A percentile compares a stretch with the other conserved stretches of the same genome.
Conservation (phyloP, 2,329 filamentous ascomycete genomes). For the Colletotrichum godetiae region DNA sequence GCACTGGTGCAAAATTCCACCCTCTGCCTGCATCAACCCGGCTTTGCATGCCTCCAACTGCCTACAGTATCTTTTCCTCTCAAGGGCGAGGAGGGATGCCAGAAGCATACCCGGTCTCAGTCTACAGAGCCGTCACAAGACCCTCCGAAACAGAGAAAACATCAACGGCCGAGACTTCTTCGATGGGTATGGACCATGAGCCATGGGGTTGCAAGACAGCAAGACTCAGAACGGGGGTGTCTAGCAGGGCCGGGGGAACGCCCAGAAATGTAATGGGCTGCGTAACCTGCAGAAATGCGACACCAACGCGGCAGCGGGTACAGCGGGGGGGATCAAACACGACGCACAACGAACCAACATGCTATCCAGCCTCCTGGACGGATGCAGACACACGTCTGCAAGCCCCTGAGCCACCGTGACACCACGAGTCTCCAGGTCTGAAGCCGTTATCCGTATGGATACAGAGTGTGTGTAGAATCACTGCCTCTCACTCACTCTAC, state of each 20-base stretch:
- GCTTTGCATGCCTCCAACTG: neutral
- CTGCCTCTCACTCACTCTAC: too few species aligned
- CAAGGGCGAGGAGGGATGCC: neutral
- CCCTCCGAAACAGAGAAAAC: neutral
- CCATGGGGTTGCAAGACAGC: constrained; percentile 4
- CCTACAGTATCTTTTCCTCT: neutral
- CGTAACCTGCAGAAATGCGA: constrained; percentile 2
- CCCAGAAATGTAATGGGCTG: constrained; percentile 14
- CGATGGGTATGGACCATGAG: neutral
- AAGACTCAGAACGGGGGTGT: neutral
- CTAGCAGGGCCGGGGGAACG: neutral
- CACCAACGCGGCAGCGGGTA: constrained; percentile 9
- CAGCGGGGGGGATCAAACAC: constrained; percentile 6
- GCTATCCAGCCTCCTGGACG: constrained; percentile 11
- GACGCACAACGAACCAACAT: neutral
- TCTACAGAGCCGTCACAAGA: neutral
- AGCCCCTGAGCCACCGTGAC: constrained; percentile 8
- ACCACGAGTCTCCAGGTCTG: neutral
- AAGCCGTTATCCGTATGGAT: neutral
- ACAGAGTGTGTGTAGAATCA: neutral
- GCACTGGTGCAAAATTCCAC: neutral
- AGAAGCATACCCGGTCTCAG: neutral
- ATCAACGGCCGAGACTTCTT: constrained; percentile 4
- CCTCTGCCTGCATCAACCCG: neutral
- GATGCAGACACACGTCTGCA: constrained; percentile 9